Percentiles rank a stretch among this genome's conserved stretches.
phyloP scores from a whole-genome alignment of 768 basidiomycete species.

The Rubroboletus pulcherrimus region DNA sequence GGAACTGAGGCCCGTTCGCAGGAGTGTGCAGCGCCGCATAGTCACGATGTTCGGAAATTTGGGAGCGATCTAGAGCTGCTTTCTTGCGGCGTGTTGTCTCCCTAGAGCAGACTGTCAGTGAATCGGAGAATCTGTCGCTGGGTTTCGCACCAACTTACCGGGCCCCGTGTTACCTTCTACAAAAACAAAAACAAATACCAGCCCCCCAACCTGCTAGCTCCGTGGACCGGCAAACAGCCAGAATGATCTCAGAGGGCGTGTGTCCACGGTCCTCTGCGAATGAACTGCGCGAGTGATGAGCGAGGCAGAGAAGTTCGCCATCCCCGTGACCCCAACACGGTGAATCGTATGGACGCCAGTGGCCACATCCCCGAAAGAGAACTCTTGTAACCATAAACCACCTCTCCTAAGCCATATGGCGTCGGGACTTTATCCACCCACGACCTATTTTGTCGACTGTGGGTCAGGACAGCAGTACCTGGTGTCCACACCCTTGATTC shows the following conservation, averaged over 20 bases:
- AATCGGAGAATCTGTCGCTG: constrained; percentile 23
- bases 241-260: constrained; percentile 1
- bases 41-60: neutral
- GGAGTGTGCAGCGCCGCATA: neutral
- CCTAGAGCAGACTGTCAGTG: constrained; percentile 4
- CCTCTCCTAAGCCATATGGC: constrained; percentile 5
- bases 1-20: neutral
- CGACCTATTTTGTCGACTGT: constrained; percentile 4
- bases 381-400: constrained; percentile 3
- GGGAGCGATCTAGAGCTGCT: neutral
- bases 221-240: neutral
- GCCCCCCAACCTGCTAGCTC: neutral
- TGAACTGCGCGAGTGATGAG: constrained; percentile 17
- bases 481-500: constrained; percentile 2
- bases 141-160: constrained; percentile 10
- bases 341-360: constrained; percentile 4
- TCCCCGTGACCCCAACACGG: constrained; percentile 16
- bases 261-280: constrained; percentile 12
- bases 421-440: neutral
- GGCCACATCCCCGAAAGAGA: constrained; percentile 12
- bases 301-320: constrained; percentile 20
- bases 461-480: constrained; percentile 2
- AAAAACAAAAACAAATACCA: constrained; percentile 24
- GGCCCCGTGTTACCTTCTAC: neutral
- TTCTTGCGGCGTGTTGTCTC: constrained; percentile 1